Evolutionary conservation across 2,329 filamentous ascomycete species (phyloP).

Genomic region (Coniosporium tulheliwenetii): DNA sequence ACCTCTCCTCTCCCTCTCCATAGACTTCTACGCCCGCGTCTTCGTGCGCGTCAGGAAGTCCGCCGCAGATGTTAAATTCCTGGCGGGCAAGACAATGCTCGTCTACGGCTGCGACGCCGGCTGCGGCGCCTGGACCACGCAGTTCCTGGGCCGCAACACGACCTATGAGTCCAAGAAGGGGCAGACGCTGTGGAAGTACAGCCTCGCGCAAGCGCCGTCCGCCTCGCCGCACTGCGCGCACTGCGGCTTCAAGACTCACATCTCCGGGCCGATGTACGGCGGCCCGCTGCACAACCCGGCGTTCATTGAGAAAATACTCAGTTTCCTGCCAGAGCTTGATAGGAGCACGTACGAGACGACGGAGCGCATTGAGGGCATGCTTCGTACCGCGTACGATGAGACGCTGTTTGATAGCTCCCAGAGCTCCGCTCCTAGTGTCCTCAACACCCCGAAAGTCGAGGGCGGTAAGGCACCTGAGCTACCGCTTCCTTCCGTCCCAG

Average conservation of each 20-base stretch:
- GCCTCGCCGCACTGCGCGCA: constrained; percentile 56
- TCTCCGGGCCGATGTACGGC: constrained; percentile 89
- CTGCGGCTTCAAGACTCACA: constrained; percentile 72
- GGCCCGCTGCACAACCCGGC: constrained; percentile 72
- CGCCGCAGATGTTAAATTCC: constrained; percentile 75
- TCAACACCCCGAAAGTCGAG: constrained; percentile 3
- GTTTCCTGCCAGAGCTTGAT: constrained; percentile 52
- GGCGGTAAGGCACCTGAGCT: too few species aligned
- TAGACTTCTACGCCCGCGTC: constrained; percentile 86
- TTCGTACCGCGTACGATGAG: constrained; percentile 77
- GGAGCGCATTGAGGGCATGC: constrained; percentile 76
- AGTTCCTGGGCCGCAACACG: constrained; percentile 58
- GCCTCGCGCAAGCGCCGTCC: constrained; percentile 55
- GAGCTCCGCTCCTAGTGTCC: not conserved
- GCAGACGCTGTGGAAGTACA: constrained; percentile 58
- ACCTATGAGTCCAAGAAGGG: constrained; percentile 53
- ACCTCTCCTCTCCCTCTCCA: constrained; percentile 79
- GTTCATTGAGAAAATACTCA: constrained; percentile 68
- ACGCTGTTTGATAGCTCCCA: constrained; percentile 10
- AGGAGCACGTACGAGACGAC: constrained; percentile 62
- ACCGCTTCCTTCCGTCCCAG: constrained; percentile 18
- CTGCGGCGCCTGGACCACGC: constrained; percentile 82
- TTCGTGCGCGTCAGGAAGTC: constrained; percentile 73
- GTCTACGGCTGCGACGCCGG: constrained; percentile 83
- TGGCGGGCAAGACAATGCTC: constrained; percentile 82